Evolutionary conservation across 2,329 filamentous ascomycete species (phyloP).

Genomic region (Cyphellophora attinorum): DNA sequence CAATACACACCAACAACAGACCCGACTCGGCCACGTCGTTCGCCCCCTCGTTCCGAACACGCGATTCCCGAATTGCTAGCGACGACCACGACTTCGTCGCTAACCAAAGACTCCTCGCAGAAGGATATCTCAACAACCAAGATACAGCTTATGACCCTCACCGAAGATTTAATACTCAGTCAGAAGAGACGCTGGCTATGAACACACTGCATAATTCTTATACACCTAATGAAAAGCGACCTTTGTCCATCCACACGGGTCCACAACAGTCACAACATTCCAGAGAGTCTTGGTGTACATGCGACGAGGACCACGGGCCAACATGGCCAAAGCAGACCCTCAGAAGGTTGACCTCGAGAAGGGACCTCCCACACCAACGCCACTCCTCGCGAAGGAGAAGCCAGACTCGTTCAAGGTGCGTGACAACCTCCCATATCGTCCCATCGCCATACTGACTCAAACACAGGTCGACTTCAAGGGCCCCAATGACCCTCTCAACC

Average conservation of each 20-base stretch:
- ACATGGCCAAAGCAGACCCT: conserved; percentile 14
- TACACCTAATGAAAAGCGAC: conserved; percentile 15
- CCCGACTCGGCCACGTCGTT: conserved; percentile 17
- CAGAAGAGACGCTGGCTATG: conserved; percentile 17
- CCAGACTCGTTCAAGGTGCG: conserved; percentile 33
- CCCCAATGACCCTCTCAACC: conserved; percentile 40
- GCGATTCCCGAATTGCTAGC: conserved; percentile 16
- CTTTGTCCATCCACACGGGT: conserved; percentile 12
- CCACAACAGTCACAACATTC: conserved; percentile 15
- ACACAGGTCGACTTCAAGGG: conserved; percentile 41
- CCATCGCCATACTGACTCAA: too few species aligned
- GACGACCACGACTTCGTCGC: conserved; percentile 18
- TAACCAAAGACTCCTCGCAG: conserved; percentile 18
- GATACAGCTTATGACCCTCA: conserved; percentile 16
- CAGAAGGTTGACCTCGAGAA: conserved; percentile 18
- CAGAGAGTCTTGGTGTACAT: conserved; percentile 19
- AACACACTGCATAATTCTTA: conserved; percentile 14
- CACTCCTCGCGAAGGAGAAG: conserved; percentile 15
- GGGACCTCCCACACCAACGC: conserved; percentile 15
- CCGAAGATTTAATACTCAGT: conserved; percentile 14
- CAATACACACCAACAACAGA: conserved; percentile 12
- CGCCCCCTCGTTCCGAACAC: conserved; percentile 18
- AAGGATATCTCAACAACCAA: conserved; percentile 18
- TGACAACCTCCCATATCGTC: too few species aligned
- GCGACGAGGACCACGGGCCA: conserved; percentile 18